Percentiles rank a stretch among this genome's conserved stretches.
Evolutionary conservation across 495 filamentous ascomycete species (phyloP).

Genomic region (Penicillium mononematosum): DNA sequence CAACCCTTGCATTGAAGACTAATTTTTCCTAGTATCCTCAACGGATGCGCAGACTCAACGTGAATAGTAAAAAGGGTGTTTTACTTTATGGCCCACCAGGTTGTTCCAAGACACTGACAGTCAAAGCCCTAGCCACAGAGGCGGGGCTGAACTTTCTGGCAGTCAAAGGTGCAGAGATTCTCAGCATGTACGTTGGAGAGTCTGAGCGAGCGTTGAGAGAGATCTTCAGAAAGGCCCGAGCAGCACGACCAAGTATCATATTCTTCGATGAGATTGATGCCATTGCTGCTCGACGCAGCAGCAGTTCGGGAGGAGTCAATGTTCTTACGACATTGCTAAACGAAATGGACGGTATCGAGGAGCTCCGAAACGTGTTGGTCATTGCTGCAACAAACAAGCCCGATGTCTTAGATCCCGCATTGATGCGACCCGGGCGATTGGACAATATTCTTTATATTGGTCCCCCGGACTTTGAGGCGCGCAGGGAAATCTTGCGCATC

Average conservation of each 20-base stretch:
- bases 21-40: constrained; percentile 52
- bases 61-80: constrained; percentile 75
- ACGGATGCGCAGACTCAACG: constrained; percentile 56
- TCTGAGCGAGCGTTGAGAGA: constrained; percentile 86
- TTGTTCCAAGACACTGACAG: constrained; percentile 92
- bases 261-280: constrained; percentile 99
- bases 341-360: constrained; percentile 95
- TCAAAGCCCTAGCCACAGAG: constrained; percentile 90
- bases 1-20: constrained; percentile 3
- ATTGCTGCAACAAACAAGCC: constrained; percentile 96
- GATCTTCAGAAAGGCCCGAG: constrained; percentile 82
- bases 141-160: constrained; percentile 92
- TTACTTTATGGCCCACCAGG: constrained; percentile 93
- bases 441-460: constrained; percentile 90
- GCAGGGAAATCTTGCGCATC: constrained; percentile 74
- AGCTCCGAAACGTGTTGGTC: constrained; percentile 77
- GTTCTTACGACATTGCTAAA: constrained; percentile 89
- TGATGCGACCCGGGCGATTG: constrained; percentile 85
- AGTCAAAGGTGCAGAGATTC: constrained; percentile 92
- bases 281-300: constrained; percentile 72
- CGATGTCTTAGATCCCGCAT: constrained; percentile 77
- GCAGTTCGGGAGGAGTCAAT: constrained; percentile 61
- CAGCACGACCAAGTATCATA: constrained; percentile 87
- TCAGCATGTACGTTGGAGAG: constrained; percentile 98
- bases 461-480: constrained; percentile 71